Conservation (phyloP, 192 early-diverging fungal species). For the Coemansia aciculifera region DNA sequence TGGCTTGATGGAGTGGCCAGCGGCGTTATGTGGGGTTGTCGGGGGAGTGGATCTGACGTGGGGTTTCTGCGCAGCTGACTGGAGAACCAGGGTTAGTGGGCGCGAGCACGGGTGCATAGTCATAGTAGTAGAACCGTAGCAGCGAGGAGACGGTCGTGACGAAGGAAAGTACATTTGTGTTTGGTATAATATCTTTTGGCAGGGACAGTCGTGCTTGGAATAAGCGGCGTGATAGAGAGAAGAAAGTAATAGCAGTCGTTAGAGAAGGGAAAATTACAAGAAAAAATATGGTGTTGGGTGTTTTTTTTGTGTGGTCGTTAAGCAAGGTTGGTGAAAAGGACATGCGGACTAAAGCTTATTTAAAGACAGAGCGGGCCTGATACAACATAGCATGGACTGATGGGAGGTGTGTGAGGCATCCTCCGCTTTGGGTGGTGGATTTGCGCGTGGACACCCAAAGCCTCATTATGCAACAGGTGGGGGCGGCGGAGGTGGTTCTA, state of each 20-base stretch:
- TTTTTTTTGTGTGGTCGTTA: neutral
- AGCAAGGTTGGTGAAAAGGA: neutral
- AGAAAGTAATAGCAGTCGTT: neutral
- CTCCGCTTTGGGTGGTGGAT: neutral
- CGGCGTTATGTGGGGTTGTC: neutral
- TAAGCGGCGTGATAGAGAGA: neutral
- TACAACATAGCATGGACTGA: neutral
- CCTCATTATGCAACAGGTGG: conserved; percentile 3
- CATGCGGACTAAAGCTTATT: neutral
- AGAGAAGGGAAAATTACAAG: neutral
- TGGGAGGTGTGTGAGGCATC: neutral
- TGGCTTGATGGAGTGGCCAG: conserved; percentile 20
- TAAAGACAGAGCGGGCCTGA: neutral
- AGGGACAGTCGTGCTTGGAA: neutral
- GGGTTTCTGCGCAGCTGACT: conserved; percentile 10
- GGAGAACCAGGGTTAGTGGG: conserved; percentile 26
- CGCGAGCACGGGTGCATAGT: conserved; percentile 6
- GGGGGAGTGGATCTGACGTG: neutral
- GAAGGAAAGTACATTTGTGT: conserved; percentile 32
- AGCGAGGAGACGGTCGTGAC: conserved; percentile 3
- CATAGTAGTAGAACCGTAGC: conserved; percentile 12
- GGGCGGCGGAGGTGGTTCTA: neutral
- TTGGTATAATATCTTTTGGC: neutral
- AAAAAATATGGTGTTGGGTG: neutral
- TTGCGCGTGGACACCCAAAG: conserved; percentile 3